Conservation (phyloP, 2,329 filamentous ascomycete genomes). For the Hymenoscyphus fructigenus region DNA sequence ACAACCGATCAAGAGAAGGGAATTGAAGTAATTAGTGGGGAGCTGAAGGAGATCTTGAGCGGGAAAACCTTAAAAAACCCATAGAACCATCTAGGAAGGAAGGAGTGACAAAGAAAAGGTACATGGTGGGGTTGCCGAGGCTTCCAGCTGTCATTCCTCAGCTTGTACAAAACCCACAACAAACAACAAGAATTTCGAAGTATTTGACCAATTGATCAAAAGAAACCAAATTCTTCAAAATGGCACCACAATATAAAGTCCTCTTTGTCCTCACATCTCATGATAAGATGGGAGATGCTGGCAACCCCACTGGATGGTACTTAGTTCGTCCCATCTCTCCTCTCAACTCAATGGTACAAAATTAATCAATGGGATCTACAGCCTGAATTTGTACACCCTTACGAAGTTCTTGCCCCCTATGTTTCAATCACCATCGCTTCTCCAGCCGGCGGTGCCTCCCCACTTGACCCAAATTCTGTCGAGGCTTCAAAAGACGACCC, state of each 20-base stretch:
- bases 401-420: slow-evolving; percentile 42
- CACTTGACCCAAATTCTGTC: slow-evolving; percentile 44
- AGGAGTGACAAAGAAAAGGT: no score
- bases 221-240: not conserved
- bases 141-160: no score
- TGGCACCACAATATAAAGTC: slow-evolving; percentile 42
- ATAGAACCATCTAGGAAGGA: no score
- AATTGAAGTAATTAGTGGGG: no score
- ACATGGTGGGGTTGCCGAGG: no score
- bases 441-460: slow-evolving; percentile 42
- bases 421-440: slow-evolving; percentile 44
- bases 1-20: no score
- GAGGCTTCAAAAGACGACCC: slow-evolving; percentile 42
- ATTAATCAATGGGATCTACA: slow-evolving; percentile 28
- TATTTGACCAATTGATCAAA: not conserved
- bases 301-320: slow-evolving; percentile 53
- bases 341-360: not conserved
- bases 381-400: slow-evolving; percentile 49
- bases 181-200: not conserved
- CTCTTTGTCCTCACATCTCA: slow-evolving; percentile 53
- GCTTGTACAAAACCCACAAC: not conserved
- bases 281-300: slow-evolving; percentile 29
- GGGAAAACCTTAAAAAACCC: no score
- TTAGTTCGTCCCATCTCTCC: slow-evolving; percentile 38
- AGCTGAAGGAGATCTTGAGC: no score